phyloP scores from a whole-genome alignment of 495 filamentous ascomycete species.

The Penicillium pulvis region DNA sequence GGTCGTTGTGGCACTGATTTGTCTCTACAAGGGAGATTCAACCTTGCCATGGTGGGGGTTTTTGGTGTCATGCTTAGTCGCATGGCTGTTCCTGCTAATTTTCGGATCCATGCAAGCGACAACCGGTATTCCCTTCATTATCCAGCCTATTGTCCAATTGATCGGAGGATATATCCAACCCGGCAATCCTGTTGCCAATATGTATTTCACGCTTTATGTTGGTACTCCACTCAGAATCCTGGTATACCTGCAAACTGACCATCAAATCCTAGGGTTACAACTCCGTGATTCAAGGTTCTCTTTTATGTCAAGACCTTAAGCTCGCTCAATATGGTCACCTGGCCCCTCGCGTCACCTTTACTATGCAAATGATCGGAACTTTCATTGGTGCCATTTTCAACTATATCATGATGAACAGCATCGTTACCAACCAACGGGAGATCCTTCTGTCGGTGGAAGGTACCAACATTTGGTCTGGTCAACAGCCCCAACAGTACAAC shows the following conservation, averaged over 20 bases:
- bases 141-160: slow-evolving; percentile 6
- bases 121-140: slow-evolving; percentile 3
- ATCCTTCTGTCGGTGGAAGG: slow-evolving; percentile 6
- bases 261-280: slow-evolving; percentile 3
- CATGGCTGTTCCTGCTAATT: slow-evolving; percentile 2
- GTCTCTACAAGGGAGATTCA: slow-evolving; percentile 7
- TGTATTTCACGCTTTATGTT: slow-evolving; percentile 9
- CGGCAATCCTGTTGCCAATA: slow-evolving; percentile 3
- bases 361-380: slow-evolving; percentile 8
- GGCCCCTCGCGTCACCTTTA: slow-evolving; percentile 2
- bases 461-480: slow-evolving; percentile 9
- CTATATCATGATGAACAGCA: slow-evolving; percentile 9
- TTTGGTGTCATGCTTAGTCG: neutral
- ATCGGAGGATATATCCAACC: slow-evolving; percentile 8
- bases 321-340: slow-evolving; percentile 8
- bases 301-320: slow-evolving; percentile 4
- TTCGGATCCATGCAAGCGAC: slow-evolving; percentile 7
- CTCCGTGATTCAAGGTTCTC: slow-evolving; percentile 1
- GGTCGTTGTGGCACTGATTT: neutral
- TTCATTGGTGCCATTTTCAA: slow-evolving; percentile 9
- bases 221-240: neutral
- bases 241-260: neutral
- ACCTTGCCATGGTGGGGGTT: slow-evolving; percentile 6
- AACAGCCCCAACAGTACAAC: slow-evolving; percentile 9
- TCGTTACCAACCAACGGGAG: slow-evolving; percentile 7